phyloP scores from a whole-genome alignment of 306 rosid genomes.

The Prunus salicina region DNA sequence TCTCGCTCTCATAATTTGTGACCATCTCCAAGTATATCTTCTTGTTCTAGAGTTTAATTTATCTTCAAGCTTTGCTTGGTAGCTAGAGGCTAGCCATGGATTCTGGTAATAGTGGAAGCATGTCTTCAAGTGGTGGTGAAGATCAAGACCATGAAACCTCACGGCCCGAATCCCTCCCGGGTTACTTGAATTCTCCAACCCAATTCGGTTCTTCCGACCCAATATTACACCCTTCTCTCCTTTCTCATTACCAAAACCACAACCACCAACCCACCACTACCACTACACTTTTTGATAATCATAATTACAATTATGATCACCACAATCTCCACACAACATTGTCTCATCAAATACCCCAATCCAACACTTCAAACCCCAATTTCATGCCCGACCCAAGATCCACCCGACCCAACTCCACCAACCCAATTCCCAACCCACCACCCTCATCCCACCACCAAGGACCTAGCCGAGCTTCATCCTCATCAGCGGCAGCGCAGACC shows the following conservation, averaged over 20 bases:
- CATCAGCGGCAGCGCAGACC: background rate
- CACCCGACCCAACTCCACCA: background rate
- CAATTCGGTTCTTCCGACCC: conserved; percentile 21
- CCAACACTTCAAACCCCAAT: conserved; percentile 25
- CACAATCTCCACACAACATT: conserved; percentile 35
- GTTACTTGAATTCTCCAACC: conserved; percentile 39
- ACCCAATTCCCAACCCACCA: conserved; percentile 2
- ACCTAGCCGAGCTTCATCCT: background rate
- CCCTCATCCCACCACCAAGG: background rate
- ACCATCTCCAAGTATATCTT: background rate
- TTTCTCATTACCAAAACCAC: conserved; percentile 38
- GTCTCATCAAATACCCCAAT: conserved; percentile 36
- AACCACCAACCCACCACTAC: background rate
- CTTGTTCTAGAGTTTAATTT: background rate
- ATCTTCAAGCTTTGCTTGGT: conserved; percentile 25
- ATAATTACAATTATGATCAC: background rate
- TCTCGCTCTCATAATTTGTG: background rate
- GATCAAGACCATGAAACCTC: conserved; percentile 64
- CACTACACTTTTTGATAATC: conserved; percentile 30
- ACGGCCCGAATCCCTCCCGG: conserved; percentile 28
- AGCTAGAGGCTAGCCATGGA: conserved; percentile 54
- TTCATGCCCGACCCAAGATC: conserved; percentile 41
- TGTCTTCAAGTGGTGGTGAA: conserved; percentile 88
- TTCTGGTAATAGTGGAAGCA: conserved; percentile 81
- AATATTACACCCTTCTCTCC: conserved; percentile 22